Conservation (phyloP, 2,329 filamentous ascomycete species). For the Fusarium pseudonygamai region DNA sequence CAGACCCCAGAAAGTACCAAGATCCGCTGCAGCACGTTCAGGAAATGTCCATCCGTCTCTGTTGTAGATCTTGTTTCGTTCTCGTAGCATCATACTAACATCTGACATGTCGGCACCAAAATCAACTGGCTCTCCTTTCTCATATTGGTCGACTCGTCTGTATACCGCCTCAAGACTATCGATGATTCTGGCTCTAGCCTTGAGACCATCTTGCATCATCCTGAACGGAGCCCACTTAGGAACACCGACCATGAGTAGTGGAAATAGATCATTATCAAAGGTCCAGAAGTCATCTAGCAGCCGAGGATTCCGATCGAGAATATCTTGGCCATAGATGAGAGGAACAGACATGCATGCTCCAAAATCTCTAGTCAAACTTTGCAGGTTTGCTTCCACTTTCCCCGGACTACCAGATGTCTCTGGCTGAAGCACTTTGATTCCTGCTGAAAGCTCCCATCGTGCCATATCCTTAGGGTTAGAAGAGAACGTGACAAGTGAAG, state of each 20-base stretch:
- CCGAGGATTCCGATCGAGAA: constrained; percentile 20
- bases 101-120: constrained; percentile 27
- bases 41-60: constrained; percentile 17
- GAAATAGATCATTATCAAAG: constrained; percentile 38
- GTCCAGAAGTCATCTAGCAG: constrained; percentile 36
- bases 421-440: not conserved
- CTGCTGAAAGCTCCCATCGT: constrained; percentile 33
- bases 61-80: constrained; percentile 28
- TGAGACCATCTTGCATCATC: constrained; percentile 25
- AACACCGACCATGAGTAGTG: constrained; percentile 32
- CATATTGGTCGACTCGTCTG: constrained; percentile 8
- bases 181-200: constrained; percentile 26
- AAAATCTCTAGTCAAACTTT: constrained; percentile 30
- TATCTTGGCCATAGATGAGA: constrained; percentile 34
- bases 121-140: constrained; percentile 22
- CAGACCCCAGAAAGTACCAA: constrained; percentile 29
- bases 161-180: constrained; percentile 4
- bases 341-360: constrained; percentile 38
- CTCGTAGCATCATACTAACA: constrained; percentile 11
- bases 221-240: constrained; percentile 33
- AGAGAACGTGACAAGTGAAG: constrained; percentile 29
- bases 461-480: constrained; percentile 7
- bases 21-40: constrained; percentile 14
- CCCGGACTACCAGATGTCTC: not conserved
- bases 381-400: constrained; percentile 17